phyloP scores from a whole-genome alignment of 176 grass and related monocot species.

The Secale cereale region DNA sequence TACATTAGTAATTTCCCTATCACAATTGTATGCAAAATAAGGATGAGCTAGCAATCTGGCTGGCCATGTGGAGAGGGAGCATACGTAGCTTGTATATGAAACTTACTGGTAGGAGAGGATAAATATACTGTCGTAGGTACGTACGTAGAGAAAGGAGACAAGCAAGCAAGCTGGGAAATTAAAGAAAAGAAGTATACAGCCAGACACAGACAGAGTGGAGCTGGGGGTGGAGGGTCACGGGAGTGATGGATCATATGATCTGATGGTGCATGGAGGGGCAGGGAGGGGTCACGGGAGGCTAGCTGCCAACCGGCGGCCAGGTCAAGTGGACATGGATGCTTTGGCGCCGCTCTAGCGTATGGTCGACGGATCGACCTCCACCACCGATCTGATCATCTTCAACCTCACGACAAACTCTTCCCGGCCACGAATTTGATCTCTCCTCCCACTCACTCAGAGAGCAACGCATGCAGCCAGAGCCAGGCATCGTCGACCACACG shows the following conservation, averaged over 20 bases:
- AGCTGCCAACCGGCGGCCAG: not conserved
- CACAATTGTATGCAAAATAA: no score
- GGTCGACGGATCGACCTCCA: no score
- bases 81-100: no score
- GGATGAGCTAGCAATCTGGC: no score
- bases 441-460: not conserved
- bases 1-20: no score
- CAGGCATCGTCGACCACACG: not conserved
- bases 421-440: not conserved
- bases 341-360: not conserved
- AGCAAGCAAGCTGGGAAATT: not conserved
- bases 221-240: not conserved
- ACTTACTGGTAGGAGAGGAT: no score
- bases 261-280: not conserved
- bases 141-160: not conserved
- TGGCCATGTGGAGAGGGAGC: no score
- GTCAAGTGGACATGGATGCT: not conserved
- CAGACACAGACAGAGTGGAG: not conserved
- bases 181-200: not conserved
- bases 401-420: not conserved
- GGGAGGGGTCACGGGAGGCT: not conserved
- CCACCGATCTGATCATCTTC: not conserved
- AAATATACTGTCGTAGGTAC: not conserved
- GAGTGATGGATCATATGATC: not conserved
- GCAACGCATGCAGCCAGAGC: no score